Evolutionary conservation across 345 rosid genomes (phyloP).

Genomic region (Eutrema japonicum): DNA sequence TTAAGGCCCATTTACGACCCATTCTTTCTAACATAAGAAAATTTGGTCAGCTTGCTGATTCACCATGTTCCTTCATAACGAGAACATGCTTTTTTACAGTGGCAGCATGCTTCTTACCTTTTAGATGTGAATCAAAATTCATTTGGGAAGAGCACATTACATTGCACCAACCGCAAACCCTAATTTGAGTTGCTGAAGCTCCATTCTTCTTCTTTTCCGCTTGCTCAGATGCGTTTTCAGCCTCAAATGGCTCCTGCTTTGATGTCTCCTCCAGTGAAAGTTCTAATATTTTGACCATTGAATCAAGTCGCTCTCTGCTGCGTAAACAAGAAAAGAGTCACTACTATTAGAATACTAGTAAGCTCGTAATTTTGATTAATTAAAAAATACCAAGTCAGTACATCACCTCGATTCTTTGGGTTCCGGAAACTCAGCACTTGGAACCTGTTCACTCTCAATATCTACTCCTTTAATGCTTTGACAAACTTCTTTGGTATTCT

Average conservation of each 20-base stretch:
- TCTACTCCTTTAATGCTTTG: slow-evolving; percentile 1
- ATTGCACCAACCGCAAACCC: neutral
- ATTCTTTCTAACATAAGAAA: slow-evolving; percentile 10
- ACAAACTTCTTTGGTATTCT: neutral
- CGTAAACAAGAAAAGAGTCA: neutral
- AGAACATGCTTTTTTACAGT: slow-evolving; percentile 1
- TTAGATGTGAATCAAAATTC: slow-evolving; percentile 49
- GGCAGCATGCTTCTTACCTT: slow-evolving; percentile 57
- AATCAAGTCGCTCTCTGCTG: neutral
- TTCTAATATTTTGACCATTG: neutral
- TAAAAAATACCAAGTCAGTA: neutral
- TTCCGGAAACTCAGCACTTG: neutral
- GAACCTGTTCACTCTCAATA: slow-evolving; percentile 5
- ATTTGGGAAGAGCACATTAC: slow-evolving; percentile 54
- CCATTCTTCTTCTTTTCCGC: slow-evolving; percentile 9
- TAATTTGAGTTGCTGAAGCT: neutral
- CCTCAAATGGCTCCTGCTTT: neutral
- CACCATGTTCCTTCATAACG: slow-evolving; percentile 1
- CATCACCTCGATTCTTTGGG: slow-evolving; percentile 13
- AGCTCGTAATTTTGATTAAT: neutral
- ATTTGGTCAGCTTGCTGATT: slow-evolving; percentile 18
- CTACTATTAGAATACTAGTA: neutral
- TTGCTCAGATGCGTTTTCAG: neutral
- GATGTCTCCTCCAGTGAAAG: neutral
- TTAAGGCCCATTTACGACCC: neutral